Evolutionary conservation across 768 basidiomycete species (phyloP).

Genomic region (Termitomyces sp.): DNA sequence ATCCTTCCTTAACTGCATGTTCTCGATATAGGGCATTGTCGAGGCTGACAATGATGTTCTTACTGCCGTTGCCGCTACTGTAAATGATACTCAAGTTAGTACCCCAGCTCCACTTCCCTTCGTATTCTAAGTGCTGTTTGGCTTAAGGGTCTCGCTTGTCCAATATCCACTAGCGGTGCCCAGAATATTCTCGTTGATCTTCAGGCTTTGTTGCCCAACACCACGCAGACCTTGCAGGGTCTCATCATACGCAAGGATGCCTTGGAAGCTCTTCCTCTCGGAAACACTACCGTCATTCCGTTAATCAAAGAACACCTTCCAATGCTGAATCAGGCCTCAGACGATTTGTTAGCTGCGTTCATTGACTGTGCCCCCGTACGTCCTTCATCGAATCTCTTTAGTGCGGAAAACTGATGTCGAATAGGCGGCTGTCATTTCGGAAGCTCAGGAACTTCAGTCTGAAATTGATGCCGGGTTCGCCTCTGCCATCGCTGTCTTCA

Average conservation of each 20-base stretch:
- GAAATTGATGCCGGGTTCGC: slow-evolving; percentile 16
- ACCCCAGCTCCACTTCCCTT: not conserved
- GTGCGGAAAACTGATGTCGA: not conserved
- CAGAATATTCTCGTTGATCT: slow-evolving; percentile 17
- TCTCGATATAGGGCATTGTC: slow-evolving; percentile 23
- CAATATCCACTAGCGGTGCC: slow-evolving; percentile 21
- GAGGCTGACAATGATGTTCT: slow-evolving; percentile 16
- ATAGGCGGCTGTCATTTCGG: slow-evolving; percentile 15
- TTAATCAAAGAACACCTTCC: slow-evolving; percentile 25
- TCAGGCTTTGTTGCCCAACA: slow-evolving; percentile 20
- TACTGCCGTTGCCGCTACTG: slow-evolving; percentile 18
- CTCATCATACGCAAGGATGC: slow-evolving; percentile 21
- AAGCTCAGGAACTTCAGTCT: slow-evolving; percentile 9
- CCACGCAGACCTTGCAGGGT: slow-evolving; percentile 15
- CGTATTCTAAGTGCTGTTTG: not conserved
- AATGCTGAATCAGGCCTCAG: slow-evolving; percentile 16
- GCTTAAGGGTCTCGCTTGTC: slow-evolving; percentile 2
- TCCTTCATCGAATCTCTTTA: not conserved
- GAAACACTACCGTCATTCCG: no score
- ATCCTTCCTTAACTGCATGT: not conserved
- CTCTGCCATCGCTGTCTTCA: slow-evolving; percentile 16
- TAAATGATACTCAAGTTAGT: slow-evolving; percentile 22
- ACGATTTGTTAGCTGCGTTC: slow-evolving; percentile 18
- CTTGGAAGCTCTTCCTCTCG: slow-evolving; percentile 22
- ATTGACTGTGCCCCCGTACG: slow-evolving; percentile 21